Evolutionary conservation across 345 rosid species (phyloP), one percentile per base, ranked within the genome.

Genomic region (Balakata baccata): DNA sequence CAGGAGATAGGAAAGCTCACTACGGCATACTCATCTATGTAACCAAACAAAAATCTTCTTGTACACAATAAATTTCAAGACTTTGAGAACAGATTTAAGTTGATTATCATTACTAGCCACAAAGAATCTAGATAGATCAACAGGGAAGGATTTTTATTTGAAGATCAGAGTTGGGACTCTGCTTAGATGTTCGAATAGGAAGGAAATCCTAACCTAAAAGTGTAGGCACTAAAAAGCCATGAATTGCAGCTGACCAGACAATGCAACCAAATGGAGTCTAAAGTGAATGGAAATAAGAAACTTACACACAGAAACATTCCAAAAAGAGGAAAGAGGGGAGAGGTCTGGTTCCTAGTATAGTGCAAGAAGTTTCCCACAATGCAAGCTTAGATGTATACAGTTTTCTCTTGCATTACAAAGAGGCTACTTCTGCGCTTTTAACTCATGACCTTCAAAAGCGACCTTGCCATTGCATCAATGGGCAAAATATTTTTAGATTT

Each of bases 321-420:
- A n/a, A 50, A 54, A 11, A 47, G 13, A 16, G 41, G 70, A 23
- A 47, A 6, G 65, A 11, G 57, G 57, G 8, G n/a, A 22, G 59
- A 22, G 59, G 20, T 54, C 10, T 54, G 59, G 20, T 54, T 54
- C 59, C 59, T 54, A 54, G 59, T 18, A 8, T 20, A 18, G 23
- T 18, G 25, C 59, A 9, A 18, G 59, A 61, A 17, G 16, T 61
- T 22, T 61, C 45, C 43, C 10, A 34, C 20, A 61, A 37, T 61
- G 43, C 65, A 61, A 11, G 7, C 65, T 34, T 6, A 22, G 34
- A 29, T 29, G 34, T 0, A 23, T 20, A 11, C 61, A 20, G 29
- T 34, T 13, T 54, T 54, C 61, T 57, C 66, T 37, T 62, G 66
- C 70, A 66, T 3, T 46, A 38, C 37, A 49, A 46, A 39, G 56